Evolutionary conservation across 192 early-diverging fungal genomes (phyloP).

Genomic region (Coemansia sp.): DNA sequence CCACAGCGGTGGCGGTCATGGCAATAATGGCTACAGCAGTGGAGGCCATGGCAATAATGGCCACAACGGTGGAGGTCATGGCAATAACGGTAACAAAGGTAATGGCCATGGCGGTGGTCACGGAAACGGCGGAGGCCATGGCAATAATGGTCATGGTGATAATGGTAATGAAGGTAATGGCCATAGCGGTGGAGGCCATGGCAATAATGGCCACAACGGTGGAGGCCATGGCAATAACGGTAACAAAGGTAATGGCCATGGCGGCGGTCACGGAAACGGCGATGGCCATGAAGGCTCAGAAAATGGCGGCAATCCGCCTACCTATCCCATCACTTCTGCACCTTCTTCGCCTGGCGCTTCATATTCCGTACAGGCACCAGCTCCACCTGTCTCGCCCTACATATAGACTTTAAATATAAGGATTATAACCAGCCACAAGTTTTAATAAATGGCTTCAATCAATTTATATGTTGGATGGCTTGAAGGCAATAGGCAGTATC

Average conservation of each 20-base stretch:
- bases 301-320: background rate
- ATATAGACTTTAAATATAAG: too few relatives aligned
- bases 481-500: too few relatives aligned
- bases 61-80: slow-evolving; percentile 1
- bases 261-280: background rate
- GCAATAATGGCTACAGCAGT: background rate
- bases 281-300: slow-evolving; percentile 4
- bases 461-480: too few relatives aligned
- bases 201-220: slow-evolving; percentile 5
- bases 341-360: background rate
- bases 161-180: background rate
- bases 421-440: too few relatives aligned
- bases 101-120: background rate
- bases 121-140: background rate
- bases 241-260: background rate
- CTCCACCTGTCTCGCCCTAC: slow-evolving; percentile 3
- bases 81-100: background rate
- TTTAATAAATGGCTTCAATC: too few relatives aligned
- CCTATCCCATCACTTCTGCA: background rate
- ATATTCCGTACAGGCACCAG: background rate
- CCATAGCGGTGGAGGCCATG: background rate
- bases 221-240: background rate
- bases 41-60: slow-evolving; percentile 1
- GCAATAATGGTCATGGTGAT: background rate
- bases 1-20: slow-evolving; percentile 2